Percentiles rank a stretch among this genome's conserved stretches.
Evolutionary conservation across 371 early-diverging fungal species (phyloP).

Genomic region (Amoeboaphelidium protococcarum): DNA sequence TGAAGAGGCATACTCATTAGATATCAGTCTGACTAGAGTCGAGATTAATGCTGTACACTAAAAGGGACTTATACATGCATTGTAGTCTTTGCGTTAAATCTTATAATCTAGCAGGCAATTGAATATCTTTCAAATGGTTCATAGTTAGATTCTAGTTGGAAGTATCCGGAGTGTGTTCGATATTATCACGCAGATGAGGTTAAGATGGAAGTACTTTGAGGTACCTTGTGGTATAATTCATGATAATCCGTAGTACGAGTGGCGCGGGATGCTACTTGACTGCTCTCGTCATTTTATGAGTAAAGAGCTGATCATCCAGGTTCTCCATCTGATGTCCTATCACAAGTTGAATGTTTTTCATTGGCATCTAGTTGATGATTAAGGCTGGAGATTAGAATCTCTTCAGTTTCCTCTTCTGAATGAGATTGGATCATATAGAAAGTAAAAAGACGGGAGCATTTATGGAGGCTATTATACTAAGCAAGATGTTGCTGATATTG

Average conservation of each 20-base stretch:
- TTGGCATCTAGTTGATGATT: conserved; percentile 3
- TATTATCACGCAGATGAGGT: too few relatives aligned
- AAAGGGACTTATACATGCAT: too few relatives aligned
- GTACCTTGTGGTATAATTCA: background rate
- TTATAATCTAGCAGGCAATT: too few relatives aligned
- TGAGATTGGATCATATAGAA: conserved; percentile 1
- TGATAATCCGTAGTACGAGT: background rate
- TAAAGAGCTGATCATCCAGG: background rate
- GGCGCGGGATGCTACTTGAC: conserved; percentile 1
- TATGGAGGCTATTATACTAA: background rate
- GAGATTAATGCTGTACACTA: too few relatives aligned
- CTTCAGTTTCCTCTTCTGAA: background rate
- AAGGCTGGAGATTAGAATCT: conserved; percentile 1
- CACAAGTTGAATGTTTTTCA: conserved; percentile 3
- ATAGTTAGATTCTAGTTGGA: too few relatives aligned
- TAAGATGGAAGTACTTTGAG: too few relatives aligned
- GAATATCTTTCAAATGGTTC: too few relatives aligned
- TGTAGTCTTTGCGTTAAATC: too few relatives aligned
- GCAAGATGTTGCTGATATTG: background rate
- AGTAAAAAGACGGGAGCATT: background rate
- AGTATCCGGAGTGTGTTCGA: too few relatives aligned
- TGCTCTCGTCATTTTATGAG: conserved; percentile 1
- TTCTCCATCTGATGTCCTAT: conserved; percentile 1
- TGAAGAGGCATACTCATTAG: too few relatives aligned
- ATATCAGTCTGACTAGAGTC: too few relatives aligned